Evolutionary conservation across 208 protist species (phyloP).

Genomic region (Leishmania braziliensis): DNA sequence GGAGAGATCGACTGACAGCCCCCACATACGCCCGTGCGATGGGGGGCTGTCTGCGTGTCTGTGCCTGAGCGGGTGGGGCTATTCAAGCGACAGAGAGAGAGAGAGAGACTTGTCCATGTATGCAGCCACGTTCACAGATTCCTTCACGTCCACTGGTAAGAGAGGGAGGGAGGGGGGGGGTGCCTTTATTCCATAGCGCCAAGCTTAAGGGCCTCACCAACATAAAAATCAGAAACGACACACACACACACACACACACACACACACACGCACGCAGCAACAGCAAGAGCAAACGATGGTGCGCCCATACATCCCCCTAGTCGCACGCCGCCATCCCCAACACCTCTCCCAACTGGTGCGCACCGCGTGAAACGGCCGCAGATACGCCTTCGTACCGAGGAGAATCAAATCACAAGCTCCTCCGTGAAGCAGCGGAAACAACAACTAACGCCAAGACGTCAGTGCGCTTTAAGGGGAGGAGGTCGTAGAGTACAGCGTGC

Average conservation of each 20-base stretch:
- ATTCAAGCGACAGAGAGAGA: neutral
- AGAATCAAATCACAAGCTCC: neutral
- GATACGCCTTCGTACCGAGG: neutral
- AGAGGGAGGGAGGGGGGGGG: neutral
- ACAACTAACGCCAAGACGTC: neutral
- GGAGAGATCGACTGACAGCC: neutral
- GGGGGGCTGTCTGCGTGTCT: neutral
- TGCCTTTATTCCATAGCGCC: neutral
- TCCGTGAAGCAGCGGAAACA: neutral
- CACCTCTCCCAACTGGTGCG: neutral
- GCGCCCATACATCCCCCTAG: neutral
- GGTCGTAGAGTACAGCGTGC: neutral
- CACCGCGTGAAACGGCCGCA: neutral
- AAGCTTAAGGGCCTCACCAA: neutral
- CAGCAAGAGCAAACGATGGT: neutral
- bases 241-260: neutral
- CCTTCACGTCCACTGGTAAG: neutral
- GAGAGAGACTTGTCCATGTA: neutral
- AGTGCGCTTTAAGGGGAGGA: neutral
- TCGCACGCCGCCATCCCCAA: neutral
- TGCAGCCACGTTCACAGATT: neutral
- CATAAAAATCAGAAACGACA: neutral
- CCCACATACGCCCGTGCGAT: neutral
- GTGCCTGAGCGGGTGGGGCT: neutral
- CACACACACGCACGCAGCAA: neutral